These are phyloP conservation scores for Calophaca sinica DNA, from an alignment of 306 rosid species.

Conservation along the genomic window DNA sequence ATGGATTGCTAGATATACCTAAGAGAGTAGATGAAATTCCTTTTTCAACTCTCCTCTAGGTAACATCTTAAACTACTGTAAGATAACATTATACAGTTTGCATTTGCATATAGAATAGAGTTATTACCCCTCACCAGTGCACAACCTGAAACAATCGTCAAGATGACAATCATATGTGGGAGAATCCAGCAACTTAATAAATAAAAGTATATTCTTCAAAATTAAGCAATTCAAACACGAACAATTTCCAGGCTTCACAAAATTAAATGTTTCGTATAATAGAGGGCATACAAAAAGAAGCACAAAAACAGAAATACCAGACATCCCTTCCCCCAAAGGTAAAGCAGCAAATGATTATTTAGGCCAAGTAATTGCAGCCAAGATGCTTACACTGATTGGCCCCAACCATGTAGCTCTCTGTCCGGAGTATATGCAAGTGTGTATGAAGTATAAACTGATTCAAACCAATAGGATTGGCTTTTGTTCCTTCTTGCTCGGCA, in stretches of 20 bases:
- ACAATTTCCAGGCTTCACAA: background rate
- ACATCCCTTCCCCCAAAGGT: background rate
- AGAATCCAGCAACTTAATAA: background rate
- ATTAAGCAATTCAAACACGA: background rate
- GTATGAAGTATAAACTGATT: conserved; percentile 43
- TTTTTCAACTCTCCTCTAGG: background rate
- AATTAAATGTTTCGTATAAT: background rate
- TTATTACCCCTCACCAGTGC: background rate
- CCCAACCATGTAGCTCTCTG: background rate
- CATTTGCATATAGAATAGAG: background rate
- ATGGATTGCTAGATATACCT: conserved; percentile 11
- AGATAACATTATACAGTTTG: background rate
- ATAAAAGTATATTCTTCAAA: background rate
- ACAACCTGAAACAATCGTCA: background rate
- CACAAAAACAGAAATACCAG: background rate
- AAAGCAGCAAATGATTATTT: conserved; percentile 26
- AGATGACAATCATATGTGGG: background rate
- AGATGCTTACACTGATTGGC: conserved; percentile 60
- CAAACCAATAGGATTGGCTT: conserved; percentile 59
- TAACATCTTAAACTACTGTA: conserved; percentile 27
- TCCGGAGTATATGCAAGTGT: conserved; percentile 61
- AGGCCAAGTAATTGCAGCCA: conserved; percentile 30
- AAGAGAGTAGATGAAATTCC: background rate
- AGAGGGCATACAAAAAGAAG: conserved; percentile 1
- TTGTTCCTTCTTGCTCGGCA: conserved; percentile 75